Evolutionary conservation across 2,329 filamentous ascomycete species (phyloP).

Genomic region (Trichocomaceae sp.): DNA sequence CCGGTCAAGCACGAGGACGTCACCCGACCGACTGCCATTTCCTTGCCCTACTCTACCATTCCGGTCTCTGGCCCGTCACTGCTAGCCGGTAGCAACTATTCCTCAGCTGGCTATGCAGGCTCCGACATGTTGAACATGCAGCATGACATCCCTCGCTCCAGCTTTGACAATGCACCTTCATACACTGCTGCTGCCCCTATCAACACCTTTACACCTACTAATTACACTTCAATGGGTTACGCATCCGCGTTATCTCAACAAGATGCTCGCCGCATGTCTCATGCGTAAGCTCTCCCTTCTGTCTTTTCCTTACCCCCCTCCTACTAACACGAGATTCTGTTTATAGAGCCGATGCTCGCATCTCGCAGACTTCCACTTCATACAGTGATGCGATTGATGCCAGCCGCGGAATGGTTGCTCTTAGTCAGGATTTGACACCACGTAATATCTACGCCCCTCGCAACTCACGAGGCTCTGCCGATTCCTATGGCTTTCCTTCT

Average conservation of each 20-base stretch:
- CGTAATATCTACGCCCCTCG: conserved; percentile 77
- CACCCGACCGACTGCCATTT: conserved; percentile 53
- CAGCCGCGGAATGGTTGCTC: conserved; percentile 86
- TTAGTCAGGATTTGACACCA: conserved; percentile 87
- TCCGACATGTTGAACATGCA: conserved; percentile 61
- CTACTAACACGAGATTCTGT: background rate
- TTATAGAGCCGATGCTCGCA: conserved; percentile 28
- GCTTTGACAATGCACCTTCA: conserved; percentile 58
- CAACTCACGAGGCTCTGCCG: conserved; percentile 62
- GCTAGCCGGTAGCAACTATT: conserved; percentile 61
- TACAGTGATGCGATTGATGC: conserved; percentile 89
- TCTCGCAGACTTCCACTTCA: conserved; percentile 48
- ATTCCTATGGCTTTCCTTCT: conserved; percentile 87
- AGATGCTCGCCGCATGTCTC: conserved; percentile 65
- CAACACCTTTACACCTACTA: conserved; percentile 60
- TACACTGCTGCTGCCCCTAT: conserved; percentile 62
- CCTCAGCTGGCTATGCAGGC: conserved; percentile 52
- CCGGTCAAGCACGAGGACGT: conserved; percentile 53
- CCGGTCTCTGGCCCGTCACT: conserved; percentile 68
- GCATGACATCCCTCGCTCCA: conserved; percentile 72
- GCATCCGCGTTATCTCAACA: conserved; percentile 48
- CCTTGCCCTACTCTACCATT: conserved; percentile 66
- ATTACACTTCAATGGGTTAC: conserved; percentile 75
- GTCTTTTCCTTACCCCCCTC: background rate
- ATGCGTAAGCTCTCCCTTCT: conserved; percentile 60